Percentiles rank a stretch among this genome's conserved stretches.
These are phyloP conservation scores for Xylaria polymorpha DNA, from an alignment of 2,329 filamentous ascomycete genomes.

Conservation along the genomic window DNA sequence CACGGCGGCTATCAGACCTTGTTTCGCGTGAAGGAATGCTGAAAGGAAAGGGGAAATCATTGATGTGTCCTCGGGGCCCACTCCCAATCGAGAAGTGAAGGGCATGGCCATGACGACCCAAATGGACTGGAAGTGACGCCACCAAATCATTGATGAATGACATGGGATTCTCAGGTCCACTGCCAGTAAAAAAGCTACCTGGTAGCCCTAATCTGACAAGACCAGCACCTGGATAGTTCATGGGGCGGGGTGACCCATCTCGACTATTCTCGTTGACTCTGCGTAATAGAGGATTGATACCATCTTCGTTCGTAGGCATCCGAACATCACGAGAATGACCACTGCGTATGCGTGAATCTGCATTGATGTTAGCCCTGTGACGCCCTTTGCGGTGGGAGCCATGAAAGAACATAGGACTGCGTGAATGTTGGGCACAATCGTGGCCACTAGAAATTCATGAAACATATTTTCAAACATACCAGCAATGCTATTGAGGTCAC, in stretches of 20 bases:
- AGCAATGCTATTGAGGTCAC: constrained; percentile 45
- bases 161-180: constrained; percentile 62
- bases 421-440: not conserved
- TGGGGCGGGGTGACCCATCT: constrained; percentile 61
- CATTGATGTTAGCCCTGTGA: constrained; percentile 43
- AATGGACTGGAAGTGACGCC: constrained; percentile 61
- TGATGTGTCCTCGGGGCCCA: constrained; percentile 60
- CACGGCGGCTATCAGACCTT: constrained; percentile 62
- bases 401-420: not conserved
- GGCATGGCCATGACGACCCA: constrained; percentile 61
- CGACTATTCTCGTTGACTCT: constrained; percentile 61
- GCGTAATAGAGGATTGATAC: constrained; percentile 86
- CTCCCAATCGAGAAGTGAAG: constrained; percentile 71
- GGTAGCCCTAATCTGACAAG: constrained; percentile 66
- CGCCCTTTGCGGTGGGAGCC: not conserved
- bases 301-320: constrained; percentile 76
- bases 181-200: constrained; percentile 57
- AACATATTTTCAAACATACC: constrained; percentile 42
- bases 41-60: constrained; percentile 59
- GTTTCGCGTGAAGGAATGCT: constrained; percentile 53
- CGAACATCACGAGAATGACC: constrained; percentile 65
- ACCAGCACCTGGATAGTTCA: constrained; percentile 56
- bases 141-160: constrained; percentile 67
- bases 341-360: constrained; percentile 57
- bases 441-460: not conserved